Evolutionary conservation across 2,329 filamentous ascomycete species (phyloP), one percentile per base, ranked within the genome.

Genomic region (Alternaria tenuissima): DNA sequence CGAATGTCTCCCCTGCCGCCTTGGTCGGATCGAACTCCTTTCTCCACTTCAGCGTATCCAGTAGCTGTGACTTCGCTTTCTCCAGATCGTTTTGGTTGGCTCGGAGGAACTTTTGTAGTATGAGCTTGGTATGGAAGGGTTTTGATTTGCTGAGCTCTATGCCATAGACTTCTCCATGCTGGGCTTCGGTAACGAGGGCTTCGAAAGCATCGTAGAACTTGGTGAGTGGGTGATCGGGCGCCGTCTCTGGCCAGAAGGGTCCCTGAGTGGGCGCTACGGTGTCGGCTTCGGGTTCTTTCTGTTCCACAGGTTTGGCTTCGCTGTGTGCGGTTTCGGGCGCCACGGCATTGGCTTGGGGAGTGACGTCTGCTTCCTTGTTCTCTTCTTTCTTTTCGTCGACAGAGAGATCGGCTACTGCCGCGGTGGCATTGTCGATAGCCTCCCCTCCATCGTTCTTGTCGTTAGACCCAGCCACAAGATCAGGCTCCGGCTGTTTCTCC

Each of bases 31-130:
- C 85, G 73, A 88, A 88, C 75, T 89, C 83, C 79, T 91, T 91
- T 62, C 94, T 88, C 93, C 94, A 97, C 68, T 90, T 85, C 42
- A 97, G 84, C 1, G 93, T 94, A 71, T 90, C 88, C 59, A 82
- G 84, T 44, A 98, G 87, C 81, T 97, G 94, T 56, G 89, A 87
- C 75, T 89, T 88, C 16, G 94, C 92, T 75, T 89, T 89, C 54
- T 84, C 83, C 7, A 92, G 77, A 72, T 96, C 89, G 63, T 90
- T 89, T 63, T 89, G 88, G 77, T 97, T 97, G 76, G 94, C 94
- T 69, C 94, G 92, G 57, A 98, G 87, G 81, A 94, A 97, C 83
- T 97, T 98, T 77, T 96, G 93, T 49, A 97, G 84, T 52, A 97
- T 87, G 70, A 97, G 89, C 75, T 91, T 89, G 48, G 91, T 93